Conservation (phyloP, 2,329 filamentous ascomycete genomes). For the Ascochyta lentis region DNA sequence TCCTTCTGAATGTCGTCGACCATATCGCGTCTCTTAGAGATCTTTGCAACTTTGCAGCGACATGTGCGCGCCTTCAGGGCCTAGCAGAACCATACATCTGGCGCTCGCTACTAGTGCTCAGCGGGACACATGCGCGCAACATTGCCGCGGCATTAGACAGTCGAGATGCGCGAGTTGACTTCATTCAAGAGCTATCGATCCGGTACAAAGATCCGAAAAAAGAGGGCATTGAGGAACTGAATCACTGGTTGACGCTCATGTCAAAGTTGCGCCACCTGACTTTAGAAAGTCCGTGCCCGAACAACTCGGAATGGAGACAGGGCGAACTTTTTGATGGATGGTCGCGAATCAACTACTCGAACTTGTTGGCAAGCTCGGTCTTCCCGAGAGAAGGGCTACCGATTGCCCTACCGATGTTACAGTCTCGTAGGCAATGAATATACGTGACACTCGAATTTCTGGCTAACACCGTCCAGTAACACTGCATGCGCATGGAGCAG, state of each 20-base stretch:
- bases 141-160: constrained; percentile 33
- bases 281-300: constrained; percentile 46
- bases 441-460: not conserved
- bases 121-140: constrained; percentile 32
- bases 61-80: constrained; percentile 38
- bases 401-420: constrained; percentile 34
- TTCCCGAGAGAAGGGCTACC: constrained; percentile 25
- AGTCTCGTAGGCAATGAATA: constrained; percentile 34
- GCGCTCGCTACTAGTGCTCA: constrained; percentile 37
- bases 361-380: constrained; percentile 36
- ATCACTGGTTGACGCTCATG: constrained; percentile 37
- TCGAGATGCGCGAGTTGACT: constrained; percentile 31
- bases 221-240: constrained; percentile 40
- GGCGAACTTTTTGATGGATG: constrained; percentile 34
- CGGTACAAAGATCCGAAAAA: constrained; percentile 32
- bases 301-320: constrained; percentile 40
- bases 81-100: constrained; percentile 46
- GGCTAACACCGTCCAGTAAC: constrained; percentile 34
- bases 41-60: constrained; percentile 39
- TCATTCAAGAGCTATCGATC: constrained; percentile 40
- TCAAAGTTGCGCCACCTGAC: constrained; percentile 38
- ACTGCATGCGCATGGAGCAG: constrained; percentile 41
- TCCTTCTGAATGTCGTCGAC: constrained; percentile 45
- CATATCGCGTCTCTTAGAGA: constrained; percentile 32
- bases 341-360: constrained; percentile 41